These are phyloP conservation scores for Fragosphaeria purpurea DNA, from an alignment of 2,329 filamentous ascomycete genomes.

Conservation along the genomic window DNA sequence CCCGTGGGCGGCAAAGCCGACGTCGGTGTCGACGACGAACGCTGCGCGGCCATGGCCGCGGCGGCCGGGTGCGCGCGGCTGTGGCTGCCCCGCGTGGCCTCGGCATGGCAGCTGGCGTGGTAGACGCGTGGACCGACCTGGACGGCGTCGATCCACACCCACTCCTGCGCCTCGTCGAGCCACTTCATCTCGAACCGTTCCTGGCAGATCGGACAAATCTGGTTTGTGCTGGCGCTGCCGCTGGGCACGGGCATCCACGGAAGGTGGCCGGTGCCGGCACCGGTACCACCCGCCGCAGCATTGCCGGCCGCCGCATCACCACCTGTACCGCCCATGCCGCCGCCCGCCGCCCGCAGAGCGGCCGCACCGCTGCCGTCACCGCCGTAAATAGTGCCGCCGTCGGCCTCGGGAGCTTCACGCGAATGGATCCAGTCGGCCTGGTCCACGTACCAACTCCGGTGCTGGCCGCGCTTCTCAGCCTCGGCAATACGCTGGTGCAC, in stretches of 20 bases:
- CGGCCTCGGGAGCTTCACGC: constrained; percentile 65
- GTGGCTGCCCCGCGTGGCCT: constrained; percentile 59
- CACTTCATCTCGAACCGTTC: constrained; percentile 89
- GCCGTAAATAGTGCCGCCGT: constrained; percentile 18
- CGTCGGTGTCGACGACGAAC: constrained; percentile 5
- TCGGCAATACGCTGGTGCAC: constrained; percentile 85
- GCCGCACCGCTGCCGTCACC: constrained; percentile 22
- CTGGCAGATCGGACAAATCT: constrained; percentile 85
- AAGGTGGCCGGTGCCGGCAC: constrained; percentile 42
- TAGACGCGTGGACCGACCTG: constrained; percentile 71
- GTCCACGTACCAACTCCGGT: constrained; percentile 91
- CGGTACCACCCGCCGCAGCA: constrained; percentile 20
- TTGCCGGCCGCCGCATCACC: neutral
- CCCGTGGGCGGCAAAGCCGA: constrained; percentile 2
- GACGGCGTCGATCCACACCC: constrained; percentile 88
- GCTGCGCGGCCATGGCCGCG: constrained; percentile 8
- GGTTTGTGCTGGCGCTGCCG: constrained; percentile 62
- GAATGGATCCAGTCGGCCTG: constrained; percentile 88
- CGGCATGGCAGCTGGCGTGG: constrained; percentile 80
- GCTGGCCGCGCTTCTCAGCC: constrained; percentile 73
- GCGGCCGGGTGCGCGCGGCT: constrained; percentile 16
- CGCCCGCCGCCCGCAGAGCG: neutral
- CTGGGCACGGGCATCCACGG: constrained; percentile 79
- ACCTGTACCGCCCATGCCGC: constrained; percentile 13
- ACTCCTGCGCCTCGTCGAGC: constrained; percentile 88